A percentile compares a stretch with the other conserved stretches of the same genome.
Conservation (phyloP, 495 filamentous ascomycete genomes). For the Podospora appendiculata region DNA sequence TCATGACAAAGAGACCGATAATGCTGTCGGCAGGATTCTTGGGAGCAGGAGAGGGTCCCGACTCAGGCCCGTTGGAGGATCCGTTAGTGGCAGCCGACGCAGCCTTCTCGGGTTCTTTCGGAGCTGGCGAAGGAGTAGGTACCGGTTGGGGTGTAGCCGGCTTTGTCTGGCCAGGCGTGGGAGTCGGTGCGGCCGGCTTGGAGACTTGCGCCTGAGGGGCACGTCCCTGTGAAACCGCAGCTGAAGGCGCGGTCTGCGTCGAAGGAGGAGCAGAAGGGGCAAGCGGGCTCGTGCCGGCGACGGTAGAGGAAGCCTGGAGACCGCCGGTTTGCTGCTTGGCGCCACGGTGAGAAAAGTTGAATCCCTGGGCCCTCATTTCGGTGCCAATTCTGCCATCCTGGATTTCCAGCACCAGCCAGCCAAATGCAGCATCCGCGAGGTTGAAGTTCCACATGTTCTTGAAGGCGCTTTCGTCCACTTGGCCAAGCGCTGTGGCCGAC, state of each 20-base stretch:
- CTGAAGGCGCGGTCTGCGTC: constrained; percentile 22
- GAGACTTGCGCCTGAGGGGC: constrained; percentile 23
- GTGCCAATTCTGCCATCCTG: constrained; percentile 92
- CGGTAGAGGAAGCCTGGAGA: constrained; percentile 27
- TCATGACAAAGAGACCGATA: constrained; percentile 78
- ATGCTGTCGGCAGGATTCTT: constrained; percentile 39
- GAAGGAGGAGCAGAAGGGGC: constrained; percentile 27
- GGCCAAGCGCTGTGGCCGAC: constrained; percentile 56
- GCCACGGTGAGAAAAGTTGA: constrained; percentile 95
- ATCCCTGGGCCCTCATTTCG: constrained; percentile 96
- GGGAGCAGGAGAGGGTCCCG: constrained; percentile 34
- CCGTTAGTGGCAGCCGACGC: constrained; percentile 39
- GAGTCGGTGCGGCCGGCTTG: constrained; percentile 28
- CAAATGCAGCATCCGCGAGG: constrained; percentile 93
- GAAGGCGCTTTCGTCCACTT: constrained; percentile 97
- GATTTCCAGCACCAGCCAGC: constrained; percentile 89
- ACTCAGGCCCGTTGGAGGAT: constrained; percentile 39
- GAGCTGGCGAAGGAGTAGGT: constrained; percentile 27
- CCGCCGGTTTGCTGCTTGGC: constrained; percentile 43
- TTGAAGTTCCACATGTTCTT: constrained; percentile 99
- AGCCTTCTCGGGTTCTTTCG: constrained; percentile 41
- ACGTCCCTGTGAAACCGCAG: constrained; percentile 25
- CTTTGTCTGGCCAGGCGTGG: constrained; percentile 40
- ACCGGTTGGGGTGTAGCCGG: constrained; percentile 43
- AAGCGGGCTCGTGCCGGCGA: constrained; percentile 23